Conservation (phyloP, 192 early-diverging fungal species). For the Spizellomyces punctatus region DNA sequence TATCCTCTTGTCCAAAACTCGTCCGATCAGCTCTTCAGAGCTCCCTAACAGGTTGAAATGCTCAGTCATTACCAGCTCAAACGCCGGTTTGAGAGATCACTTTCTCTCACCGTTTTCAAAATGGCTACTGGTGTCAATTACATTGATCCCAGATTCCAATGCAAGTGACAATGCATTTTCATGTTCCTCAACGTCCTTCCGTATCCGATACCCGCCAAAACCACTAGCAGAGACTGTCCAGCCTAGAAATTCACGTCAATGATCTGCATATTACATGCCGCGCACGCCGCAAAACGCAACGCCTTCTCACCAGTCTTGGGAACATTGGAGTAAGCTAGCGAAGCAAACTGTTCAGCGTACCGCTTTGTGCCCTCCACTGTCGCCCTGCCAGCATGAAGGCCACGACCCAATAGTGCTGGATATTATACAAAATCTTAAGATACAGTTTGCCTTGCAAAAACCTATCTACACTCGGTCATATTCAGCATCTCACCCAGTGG, state of each 20-base stretch:
- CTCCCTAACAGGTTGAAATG: slow-evolving; percentile 38
- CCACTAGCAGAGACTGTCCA: slow-evolving; percentile 59
- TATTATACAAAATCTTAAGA: no score
- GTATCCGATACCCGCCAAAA: slow-evolving; percentile 68
- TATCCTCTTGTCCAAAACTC: slow-evolving; percentile 40
- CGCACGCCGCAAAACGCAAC: not conserved
- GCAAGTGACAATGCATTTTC: slow-evolving; percentile 56
- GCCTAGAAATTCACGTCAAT: slow-evolving; percentile 1
- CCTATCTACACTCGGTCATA: no score
- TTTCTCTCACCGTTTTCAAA: slow-evolving; percentile 64
- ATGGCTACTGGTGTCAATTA: slow-evolving; percentile 73
- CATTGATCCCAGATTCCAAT: slow-evolving; percentile 63
- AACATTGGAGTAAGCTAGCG: not conserved
- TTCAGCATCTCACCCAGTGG: no score
- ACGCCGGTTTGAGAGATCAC: not conserved
- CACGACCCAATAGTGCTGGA: not conserved
- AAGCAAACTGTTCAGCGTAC: slow-evolving; percentile 22
- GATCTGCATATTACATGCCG: not conserved
- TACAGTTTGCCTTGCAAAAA: no score
- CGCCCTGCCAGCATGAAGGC: slow-evolving; percentile 21
- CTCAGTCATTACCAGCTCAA: not conserved
- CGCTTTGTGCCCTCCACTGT: slow-evolving; percentile 11
- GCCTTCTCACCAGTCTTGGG: slow-evolving; percentile 13
- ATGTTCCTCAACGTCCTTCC: slow-evolving; percentile 39
- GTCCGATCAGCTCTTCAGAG: slow-evolving; percentile 64